phyloP scores from a whole-genome alignment of 1,284 basidiomycete genomes.

The Flammula alnicola region DNA sequence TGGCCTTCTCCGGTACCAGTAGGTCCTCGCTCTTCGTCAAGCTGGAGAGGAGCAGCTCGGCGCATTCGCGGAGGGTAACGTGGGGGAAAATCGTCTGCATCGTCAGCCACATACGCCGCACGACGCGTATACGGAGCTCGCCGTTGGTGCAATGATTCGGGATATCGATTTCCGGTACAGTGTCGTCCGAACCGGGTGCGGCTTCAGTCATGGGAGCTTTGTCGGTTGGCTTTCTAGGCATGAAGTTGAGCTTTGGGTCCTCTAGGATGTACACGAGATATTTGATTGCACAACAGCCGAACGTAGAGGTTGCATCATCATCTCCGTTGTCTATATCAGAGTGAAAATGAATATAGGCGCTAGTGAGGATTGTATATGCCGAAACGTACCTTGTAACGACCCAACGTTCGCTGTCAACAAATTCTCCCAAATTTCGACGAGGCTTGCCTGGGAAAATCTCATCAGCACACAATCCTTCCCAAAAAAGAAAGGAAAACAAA shows the following conservation, averaged over 20 bases:
- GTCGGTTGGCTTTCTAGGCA: conserved; percentile 27
- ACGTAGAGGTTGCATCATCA: conserved; percentile 35
- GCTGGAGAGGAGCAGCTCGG: conserved; percentile 48
- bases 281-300: conserved; percentile 45
- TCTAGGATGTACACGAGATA: conserved; percentile 56
- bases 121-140: conserved; percentile 52
- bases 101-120: conserved; percentile 58
- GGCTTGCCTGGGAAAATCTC: conserved; percentile 23
- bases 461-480: conserved; percentile 3
- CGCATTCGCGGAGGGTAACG: conserved; percentile 45
- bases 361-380: too few relatives aligned
- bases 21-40: conserved; percentile 53
- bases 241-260: conserved; percentile 55
- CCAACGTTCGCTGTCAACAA: conserved; percentile 37
- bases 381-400: conserved; percentile 33
- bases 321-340: conserved; percentile 32
- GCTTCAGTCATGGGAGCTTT: conserved; percentile 4
- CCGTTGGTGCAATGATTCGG: conserved; percentile 28
- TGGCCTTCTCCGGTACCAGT: conserved; percentile 41
- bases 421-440: conserved; percentile 39
- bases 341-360: too few relatives aligned
- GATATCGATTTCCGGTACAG: conserved; percentile 9
- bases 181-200: conserved; percentile 23
- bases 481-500: neutral
- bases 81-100: conserved; percentile 48